Percentiles rank a stretch among this genome's conserved stretches.
Evolutionary conservation across 495 filamentous ascomycete genomes (phyloP).

Genomic region (Chaetomidium leptoderma): DNA sequence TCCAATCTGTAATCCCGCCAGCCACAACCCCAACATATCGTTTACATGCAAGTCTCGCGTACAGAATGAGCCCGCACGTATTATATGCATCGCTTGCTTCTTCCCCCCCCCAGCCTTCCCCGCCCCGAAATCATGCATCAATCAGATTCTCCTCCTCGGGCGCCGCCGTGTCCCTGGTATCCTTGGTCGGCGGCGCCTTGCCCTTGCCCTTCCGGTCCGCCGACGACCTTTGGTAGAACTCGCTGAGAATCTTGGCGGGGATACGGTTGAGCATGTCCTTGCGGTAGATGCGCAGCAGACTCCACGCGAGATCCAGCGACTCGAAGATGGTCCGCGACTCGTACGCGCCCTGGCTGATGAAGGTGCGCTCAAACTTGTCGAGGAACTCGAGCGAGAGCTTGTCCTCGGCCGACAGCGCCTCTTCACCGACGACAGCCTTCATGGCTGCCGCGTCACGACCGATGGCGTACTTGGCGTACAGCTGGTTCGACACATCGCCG

Average conservation of each 20-base stretch:
- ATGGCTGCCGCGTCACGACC: constrained; percentile 96
- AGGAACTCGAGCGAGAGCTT: constrained; percentile 97
- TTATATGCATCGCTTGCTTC: constrained; percentile 2
- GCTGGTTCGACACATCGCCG: constrained; percentile 96
- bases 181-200: constrained; percentile 53
- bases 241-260: constrained; percentile 84
- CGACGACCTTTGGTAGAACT: constrained; percentile 80
- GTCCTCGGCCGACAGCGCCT: constrained; percentile 91
- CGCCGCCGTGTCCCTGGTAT: constrained; percentile 49
- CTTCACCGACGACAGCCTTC: constrained; percentile 99
- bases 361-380: constrained; percentile 92
- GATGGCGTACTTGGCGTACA: constrained; percentile 99
- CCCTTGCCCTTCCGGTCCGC: constrained; percentile 50
- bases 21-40: background rate
- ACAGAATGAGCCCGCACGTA: background rate
- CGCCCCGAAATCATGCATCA: constrained; percentile 49
- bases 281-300: constrained; percentile 89
- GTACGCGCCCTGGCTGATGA: constrained; percentile 89
- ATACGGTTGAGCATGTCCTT: constrained; percentile 98
- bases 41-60: constrained; percentile 3
- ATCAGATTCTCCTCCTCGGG: constrained; percentile 62
- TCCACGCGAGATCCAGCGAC: constrained; percentile 93
- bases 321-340: constrained; percentile 86
- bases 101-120: background rate
- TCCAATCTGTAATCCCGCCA: constrained; percentile 12